Conservation (phyloP, 2,329 filamentous ascomycete genomes). For the Fusarium penzigii region DNA sequence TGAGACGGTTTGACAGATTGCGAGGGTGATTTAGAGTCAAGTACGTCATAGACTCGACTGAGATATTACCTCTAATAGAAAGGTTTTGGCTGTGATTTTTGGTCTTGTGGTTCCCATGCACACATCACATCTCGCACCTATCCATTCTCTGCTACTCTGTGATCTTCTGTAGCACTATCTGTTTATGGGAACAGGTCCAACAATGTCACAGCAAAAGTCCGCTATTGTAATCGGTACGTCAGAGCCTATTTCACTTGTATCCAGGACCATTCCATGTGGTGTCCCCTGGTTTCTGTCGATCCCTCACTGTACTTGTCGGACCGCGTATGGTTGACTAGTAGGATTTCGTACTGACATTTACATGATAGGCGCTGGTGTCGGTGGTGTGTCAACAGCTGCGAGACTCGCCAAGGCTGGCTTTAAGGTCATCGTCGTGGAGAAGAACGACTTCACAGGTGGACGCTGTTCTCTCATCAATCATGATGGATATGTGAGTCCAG, state of each 20-base stretch:
- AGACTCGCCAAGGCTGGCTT: conserved; percentile 71
- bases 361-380: conserved; percentile 63
- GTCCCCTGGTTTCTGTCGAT: background rate
- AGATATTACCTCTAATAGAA: background rate
- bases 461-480: conserved; percentile 66
- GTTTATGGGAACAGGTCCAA: conserved; percentile 9
- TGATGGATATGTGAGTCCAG: conserved; percentile 44
- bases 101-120: background rate
- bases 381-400: conserved; percentile 71
- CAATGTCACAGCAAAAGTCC: conserved; percentile 26
- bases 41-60: background rate
- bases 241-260: background rate
- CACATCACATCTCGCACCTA: background rate
- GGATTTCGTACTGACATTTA: background rate
- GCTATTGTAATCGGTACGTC: conserved; percentile 31
- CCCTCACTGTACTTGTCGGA: background rate
- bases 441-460: conserved; percentile 72
- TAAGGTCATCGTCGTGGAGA: conserved; percentile 75
- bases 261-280: no score
- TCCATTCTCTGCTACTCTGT: background rate
- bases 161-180: background rate
- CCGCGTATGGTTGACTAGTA: no score
- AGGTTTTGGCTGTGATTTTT: background rate
- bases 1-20: background rate
- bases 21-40: background rate